These are phyloP conservation scores for Diutina ranongensis DNA, from an alignment of 1,139 yeast species.

Conservation along the genomic window DNA sequence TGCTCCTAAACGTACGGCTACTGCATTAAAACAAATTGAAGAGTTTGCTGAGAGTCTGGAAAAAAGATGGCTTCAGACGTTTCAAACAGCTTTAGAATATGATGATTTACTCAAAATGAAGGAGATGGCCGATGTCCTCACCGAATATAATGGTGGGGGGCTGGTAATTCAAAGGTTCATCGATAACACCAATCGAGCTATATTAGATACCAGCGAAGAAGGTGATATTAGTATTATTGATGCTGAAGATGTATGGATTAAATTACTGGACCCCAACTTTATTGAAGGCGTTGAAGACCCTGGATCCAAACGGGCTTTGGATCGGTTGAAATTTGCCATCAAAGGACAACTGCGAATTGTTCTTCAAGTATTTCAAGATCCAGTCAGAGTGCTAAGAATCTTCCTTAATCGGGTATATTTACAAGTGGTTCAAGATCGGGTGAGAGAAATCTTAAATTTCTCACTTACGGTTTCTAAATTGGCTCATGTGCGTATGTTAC, in stretches of 20 bases:
- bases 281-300: constrained; percentile 20
- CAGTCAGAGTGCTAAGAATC: constrained; percentile 52
- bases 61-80: constrained; percentile 43
- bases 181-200: constrained; percentile 65
- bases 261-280: constrained; percentile 26
- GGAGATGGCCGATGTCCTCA: constrained; percentile 67
- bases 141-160: constrained; percentile 77
- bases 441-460: constrained; percentile 49
- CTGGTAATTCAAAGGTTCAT: constrained; percentile 78
- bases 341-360: constrained; percentile 67
- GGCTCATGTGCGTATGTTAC: constrained; percentile 71
- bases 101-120: constrained; percentile 53
- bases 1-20: constrained; percentile 28
- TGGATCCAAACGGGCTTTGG: constrained; percentile 23
- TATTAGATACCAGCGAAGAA: constrained; percentile 21
- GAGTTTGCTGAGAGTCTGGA: constrained; percentile 73
- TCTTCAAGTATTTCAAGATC: constrained; percentile 58
- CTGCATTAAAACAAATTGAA: constrained; percentile 46
- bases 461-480: constrained; percentile 56
- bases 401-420: constrained; percentile 73
- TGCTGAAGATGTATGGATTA: constrained; percentile 27
- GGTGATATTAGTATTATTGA: constrained; percentile 22
- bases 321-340: constrained; percentile 31
- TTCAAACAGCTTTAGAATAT: constrained; percentile 52
- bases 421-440: constrained; percentile 59